Base-by-base conservation (phyloP, 805 yeast genomes). In the Suhomyces sp. region DNA sequence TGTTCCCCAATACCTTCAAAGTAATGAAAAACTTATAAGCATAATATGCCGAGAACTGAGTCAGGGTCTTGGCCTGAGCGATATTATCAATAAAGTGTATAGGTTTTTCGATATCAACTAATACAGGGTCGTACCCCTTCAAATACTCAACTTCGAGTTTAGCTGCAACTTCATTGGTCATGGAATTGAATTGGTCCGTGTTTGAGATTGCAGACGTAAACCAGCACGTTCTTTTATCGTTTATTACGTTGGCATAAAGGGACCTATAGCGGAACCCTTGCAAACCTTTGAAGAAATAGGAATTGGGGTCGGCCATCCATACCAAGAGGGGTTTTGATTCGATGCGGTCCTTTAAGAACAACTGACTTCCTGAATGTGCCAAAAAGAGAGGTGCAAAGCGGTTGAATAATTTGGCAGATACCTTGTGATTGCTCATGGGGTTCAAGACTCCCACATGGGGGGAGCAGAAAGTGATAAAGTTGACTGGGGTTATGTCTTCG, bases 191-290 rank as follows among this genome's bases (percentile, higher is more conserved):
- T 0, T 88, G 88, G 47, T 83, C 87, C 23, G 66, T 59, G 18
- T 58, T 48, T 0, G 83, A 75, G 22, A 83, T 83, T 4, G 85
- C 85, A 0, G 95, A 70, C 2, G 95, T 85, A 76, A 84, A 86
- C 82, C 86, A 88, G 11, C 85, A 74, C 4, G 95, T 79, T 46
- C 95, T 74, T 44, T 80, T 80, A 60, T 87, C 96, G 43, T 87
- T 84, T 39, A 81, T 74, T 25, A 84, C 72, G 58, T 88, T 88
- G 5, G 93, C 84, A 51, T 87, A 85, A 28, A 86, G 58, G 5
- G 79, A 57, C 27, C 71, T 68, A 43, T 74, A 55, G 40, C 70
- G 60, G 62, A 87, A 88, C 20, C 40, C 39, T 19, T 63, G 46
- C 26, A 87, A 63, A 1, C 80, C 83, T 43, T 70, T 67, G 53